These are phyloP conservation scores for Colletotrichum incanum DNA, from an alignment of 2,329 filamentous ascomycete genomes.

Conservation along the genomic window DNA sequence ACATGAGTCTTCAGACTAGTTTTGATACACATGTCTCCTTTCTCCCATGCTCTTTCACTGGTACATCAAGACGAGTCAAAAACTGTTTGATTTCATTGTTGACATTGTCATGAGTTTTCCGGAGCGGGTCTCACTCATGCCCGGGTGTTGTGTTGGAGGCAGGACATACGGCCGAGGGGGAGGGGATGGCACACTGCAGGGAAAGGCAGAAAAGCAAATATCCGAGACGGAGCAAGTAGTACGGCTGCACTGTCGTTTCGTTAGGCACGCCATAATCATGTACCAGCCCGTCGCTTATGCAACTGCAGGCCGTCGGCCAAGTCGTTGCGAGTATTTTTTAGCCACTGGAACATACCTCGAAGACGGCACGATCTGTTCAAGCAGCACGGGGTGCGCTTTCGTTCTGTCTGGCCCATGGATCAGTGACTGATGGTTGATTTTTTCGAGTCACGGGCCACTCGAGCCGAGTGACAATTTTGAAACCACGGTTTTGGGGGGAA, in stretches of 20 bases:
- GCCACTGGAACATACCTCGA: not conserved
- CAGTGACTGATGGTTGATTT: too few species aligned
- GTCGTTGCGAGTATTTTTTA: not conserved
- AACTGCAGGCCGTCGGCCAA: not conserved
- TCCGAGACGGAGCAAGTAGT: not conserved
- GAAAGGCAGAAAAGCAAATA: not conserved
- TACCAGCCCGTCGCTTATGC: too few species aligned
- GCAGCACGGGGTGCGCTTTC: not conserved
- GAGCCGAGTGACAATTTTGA: slow-evolving; percentile 1
- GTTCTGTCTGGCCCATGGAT: not conserved
- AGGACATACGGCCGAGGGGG: not conserved
- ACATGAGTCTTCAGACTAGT: too few species aligned
- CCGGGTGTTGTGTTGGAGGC: too few species aligned
- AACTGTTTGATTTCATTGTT: too few species aligned
- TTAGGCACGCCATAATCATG: too few species aligned
- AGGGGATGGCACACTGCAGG: not conserved
- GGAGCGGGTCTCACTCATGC: not conserved
- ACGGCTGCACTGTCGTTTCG: too few species aligned
- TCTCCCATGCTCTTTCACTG: too few species aligned
- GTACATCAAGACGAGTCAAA: too few species aligned
- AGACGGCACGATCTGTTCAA: not conserved
- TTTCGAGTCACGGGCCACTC: not conserved
- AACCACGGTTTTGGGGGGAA: not conserved
- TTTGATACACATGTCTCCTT: too few species aligned
- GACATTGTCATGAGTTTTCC: not conserved